Evolutionary conservation across 2,329 filamentous ascomycete genomes (phyloP), one percentile per base, ranked within the genome.

Genomic region (Fusarium dlaminii): DNA sequence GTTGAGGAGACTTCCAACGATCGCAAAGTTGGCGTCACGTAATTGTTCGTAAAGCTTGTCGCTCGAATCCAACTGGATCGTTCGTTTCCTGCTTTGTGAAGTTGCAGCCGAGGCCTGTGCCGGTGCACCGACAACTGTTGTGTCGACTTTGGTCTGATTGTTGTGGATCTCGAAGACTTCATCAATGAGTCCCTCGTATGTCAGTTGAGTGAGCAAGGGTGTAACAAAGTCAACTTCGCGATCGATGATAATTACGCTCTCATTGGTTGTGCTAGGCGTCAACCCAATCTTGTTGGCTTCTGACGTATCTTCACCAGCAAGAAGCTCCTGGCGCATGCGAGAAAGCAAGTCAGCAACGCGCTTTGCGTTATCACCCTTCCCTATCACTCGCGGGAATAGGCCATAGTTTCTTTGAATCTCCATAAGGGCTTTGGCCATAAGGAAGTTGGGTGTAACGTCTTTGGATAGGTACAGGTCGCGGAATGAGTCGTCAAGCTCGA

Each of bases 181-280:
- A 79, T 99, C 97, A 61, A 99, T 92, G 32, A 99, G 87, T 8
- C 96, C 96, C 83, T 99, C 96, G 79, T 99, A 99, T 4, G 96
- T 99, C 70, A 99, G 86, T 81, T 99, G 96, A 1, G 96, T 98
- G 61, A 99, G 91, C 22, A 99, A 87, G 1, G 93, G 92, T 2
- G 96, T 98, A 22, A 96, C 94, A 78, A 96, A 95, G 81, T 99
- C 96, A 63, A 98, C 93, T 80, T 98, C 95, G 56, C 96, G 93
- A 82, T 99, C 96, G 63, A 99, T 95, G 69, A 99, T 93, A 78
- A 99, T 95, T 68, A 98, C 86, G 79, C 93, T 97, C 81, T 99
- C 96, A 54, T 95, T 93, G 12, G 91, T 92, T 17, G 93, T 93
- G 81, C 96, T 98, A 18, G 96, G 96, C 17, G 94, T 92, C 32